Evolutionary conservation across 441 rosid species (phyloP).

Genomic region (Corymbia citriodora): DNA sequence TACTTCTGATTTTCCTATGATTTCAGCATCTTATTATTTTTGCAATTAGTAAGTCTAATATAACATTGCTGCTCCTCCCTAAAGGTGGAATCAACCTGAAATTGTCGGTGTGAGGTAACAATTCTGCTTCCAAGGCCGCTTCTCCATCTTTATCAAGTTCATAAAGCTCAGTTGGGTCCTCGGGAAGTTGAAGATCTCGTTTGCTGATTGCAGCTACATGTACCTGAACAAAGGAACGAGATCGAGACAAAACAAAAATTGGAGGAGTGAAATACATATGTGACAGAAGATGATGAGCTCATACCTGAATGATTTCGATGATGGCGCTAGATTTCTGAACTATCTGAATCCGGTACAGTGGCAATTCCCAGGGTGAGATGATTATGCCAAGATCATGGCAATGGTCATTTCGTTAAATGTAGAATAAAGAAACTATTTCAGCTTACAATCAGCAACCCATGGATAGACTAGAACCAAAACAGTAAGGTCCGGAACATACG

Average conservation of each 20-base stretch:
- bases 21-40: background rate
- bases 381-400: constrained; percentile 29
- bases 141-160: constrained; percentile 37
- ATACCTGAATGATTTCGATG: constrained; percentile 40
- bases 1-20: background rate
- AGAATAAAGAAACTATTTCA: background rate
- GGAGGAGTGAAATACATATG: background rate
- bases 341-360: constrained; percentile 32
- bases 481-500: constrained; percentile 33
- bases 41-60: background rate
- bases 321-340: constrained; percentile 29
- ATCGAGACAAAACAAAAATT: background rate
- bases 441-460: background rate
- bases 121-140: constrained; percentile 26
- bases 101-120: constrained; percentile 37
- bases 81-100: constrained; percentile 23
- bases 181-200: constrained; percentile 41
- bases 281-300: background rate
- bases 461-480: background rate
- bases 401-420: background rate
- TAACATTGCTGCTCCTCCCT: background rate
- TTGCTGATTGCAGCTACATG: constrained; percentile 46
- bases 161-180: constrained; percentile 33
- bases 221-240: constrained; percentile 19
- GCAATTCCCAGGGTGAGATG: constrained; percentile 25